Base-by-base conservation (phyloP, 2,329 filamentous ascomycete species). In the Elsinoe batatas region DNA sequence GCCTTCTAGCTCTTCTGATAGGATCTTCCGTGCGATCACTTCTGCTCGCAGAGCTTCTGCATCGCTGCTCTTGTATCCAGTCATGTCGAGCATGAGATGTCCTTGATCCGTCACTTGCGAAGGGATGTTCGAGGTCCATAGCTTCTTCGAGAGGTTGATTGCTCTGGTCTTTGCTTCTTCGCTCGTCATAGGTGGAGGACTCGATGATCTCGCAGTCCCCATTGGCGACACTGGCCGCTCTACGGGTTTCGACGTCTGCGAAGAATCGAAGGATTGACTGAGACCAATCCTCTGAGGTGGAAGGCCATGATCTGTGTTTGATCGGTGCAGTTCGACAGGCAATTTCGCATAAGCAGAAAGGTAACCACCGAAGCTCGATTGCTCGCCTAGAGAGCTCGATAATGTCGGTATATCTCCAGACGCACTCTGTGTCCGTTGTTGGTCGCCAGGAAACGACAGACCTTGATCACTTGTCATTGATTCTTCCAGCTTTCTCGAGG, bases 71-170 rank as follows among this genome's bases (percentile, higher is more conserved):
- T 96, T 97, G 73, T 95, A 96, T 0, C 89, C 89, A 0, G 90
- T 91, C 91, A 98, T 96, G 69, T 98, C 93, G 53, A 98, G 75
- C 90, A 97, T 97, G 56, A 98, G 75, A 70, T 98, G 93, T 13
- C 93, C 93, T 0, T 82, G 86, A 57, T 95, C 90, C 1, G 87
- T 97, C n/a, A 98, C 84, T 61, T 88, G 85, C 57, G 86, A 93
- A 5, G 90, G 89, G 58, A 98, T 97, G 66, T 97, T 96, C 47
- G 87, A 93, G 2, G 83, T 85, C 44, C 88, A 88, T 2, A 98
- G 79, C 68, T 91, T 91, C 67, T 88, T 87, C 8, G 91, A 95
- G 10, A 98, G 77, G 26, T 85, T 83, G 66, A 87, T 82, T 6
- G 93, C 93, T 61, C 93, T 83, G 59, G 88, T 83, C 57, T 95